A percentile compares a stretch with the other conserved stretches of the same genome.
phyloP scores from a whole-genome alignment of 73 alveolate genomes.

The Paramecium sonneborni region DNA sequence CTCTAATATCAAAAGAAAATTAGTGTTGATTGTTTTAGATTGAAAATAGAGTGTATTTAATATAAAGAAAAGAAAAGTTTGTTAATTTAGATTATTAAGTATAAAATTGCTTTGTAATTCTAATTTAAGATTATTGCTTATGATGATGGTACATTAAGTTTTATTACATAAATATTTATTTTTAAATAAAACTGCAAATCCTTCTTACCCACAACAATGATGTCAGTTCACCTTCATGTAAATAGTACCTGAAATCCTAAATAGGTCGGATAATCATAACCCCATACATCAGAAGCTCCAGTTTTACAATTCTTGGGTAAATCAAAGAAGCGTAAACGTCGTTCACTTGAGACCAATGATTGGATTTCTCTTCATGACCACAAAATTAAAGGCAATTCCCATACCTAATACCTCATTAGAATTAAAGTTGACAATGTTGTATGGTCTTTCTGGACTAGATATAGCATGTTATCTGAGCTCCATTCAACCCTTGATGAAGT shows the following conservation, averaged over 20 bases:
- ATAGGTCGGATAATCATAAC: slow-evolving; percentile 17
- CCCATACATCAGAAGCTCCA: slow-evolving; percentile 34
- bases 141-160: background rate
- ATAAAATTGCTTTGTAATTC: background rate
- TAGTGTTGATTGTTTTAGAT: background rate
- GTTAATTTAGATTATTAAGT: background rate
- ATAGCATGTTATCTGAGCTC: slow-evolving; percentile 20
- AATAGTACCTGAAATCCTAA: background rate
- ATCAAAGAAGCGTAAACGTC: background rate
- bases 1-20: background rate
- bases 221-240: background rate
- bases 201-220: background rate
- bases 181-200: slow-evolving; percentile 39
- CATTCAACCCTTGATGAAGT: background rate
- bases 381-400: background rate
- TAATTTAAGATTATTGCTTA: background rate
- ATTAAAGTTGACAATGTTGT: background rate
- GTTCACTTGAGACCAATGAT: background rate
- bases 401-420: background rate
- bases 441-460: slow-evolving; percentile 6
- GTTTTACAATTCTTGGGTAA: background rate
- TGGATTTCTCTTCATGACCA: background rate
- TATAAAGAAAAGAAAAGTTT: background rate
- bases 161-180: background rate
- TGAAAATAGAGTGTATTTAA: background rate